Conservation (phyloP, 2,329 filamentous ascomycete species). For the Ceratocystis huliohia region DNA sequence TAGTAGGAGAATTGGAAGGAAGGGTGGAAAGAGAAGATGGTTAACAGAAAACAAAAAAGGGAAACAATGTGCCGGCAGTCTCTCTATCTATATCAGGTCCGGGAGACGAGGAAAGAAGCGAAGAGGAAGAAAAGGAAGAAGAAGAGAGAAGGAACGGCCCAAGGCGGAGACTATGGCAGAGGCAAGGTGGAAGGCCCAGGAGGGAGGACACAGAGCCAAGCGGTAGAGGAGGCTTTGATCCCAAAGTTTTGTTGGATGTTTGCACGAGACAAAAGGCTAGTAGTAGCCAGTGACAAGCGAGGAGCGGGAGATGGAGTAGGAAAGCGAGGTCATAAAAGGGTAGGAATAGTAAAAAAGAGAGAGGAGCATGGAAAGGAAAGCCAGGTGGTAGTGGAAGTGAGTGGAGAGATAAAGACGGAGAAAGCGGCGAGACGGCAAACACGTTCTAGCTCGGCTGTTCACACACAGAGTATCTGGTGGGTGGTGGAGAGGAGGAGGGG, state of each 20-base stretch:
- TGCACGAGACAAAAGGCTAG: slow-evolving; percentile 1
- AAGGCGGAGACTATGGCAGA: not conserved
- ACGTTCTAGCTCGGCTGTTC: slow-evolving; percentile 15
- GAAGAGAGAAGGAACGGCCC: not conserved
- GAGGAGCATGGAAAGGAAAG: not conserved
- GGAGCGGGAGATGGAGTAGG: not conserved
- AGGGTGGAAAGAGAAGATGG: slow-evolving; percentile 20
- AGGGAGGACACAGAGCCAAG: not conserved
- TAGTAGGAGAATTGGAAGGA: slow-evolving; percentile 20
- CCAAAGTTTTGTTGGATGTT: slow-evolving; percentile 3
- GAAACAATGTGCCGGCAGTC: not conserved
- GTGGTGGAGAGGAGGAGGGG: not conserved
- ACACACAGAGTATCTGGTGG: slow-evolving; percentile 11
- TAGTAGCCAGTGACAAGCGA: not conserved
- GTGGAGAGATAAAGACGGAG: not conserved
- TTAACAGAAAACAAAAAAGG: slow-evolving; percentile 8
- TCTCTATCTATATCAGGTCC: slow-evolving; percentile 4
- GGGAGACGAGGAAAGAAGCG: not conserved
- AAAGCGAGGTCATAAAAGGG: not conserved
- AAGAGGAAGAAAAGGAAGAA: not conserved
- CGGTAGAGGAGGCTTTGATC: slow-evolving; percentile 4
- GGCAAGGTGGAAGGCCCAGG: not conserved
- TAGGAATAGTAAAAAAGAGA: not conserved
- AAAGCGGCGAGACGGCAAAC: slow-evolving; percentile 9
- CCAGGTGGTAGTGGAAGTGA: not conserved